Evolutionary conservation across 202 grass and related monocot genomes (phyloP).

Genomic region (Schoenoplectus tabernaemontani): DNA sequence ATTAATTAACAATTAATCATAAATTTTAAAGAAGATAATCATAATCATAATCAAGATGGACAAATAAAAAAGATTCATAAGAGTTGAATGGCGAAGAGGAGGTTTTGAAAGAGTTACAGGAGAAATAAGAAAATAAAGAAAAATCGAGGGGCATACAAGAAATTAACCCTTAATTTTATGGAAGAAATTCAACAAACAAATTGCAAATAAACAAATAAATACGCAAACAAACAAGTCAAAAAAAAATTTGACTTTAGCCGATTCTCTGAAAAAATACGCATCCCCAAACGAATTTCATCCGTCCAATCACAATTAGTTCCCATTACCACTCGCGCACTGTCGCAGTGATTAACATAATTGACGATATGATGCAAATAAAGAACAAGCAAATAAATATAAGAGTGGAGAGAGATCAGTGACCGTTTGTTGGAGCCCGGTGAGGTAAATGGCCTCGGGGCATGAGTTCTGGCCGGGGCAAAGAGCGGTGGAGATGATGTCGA

Average conservation of each 20-base stretch:
- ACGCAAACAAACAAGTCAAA: not conserved
- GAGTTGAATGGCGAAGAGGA: too few relatives aligned
- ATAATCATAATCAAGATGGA: too few relatives aligned
- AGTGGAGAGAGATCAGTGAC: conserved; percentile 8
- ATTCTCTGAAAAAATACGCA: not conserved
- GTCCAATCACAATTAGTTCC: not conserved
- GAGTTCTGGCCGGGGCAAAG: conserved; percentile 40
- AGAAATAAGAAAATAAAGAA: too few relatives aligned
- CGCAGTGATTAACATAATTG: not conserved
- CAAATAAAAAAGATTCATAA: too few relatives aligned
- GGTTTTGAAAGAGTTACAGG: too few relatives aligned
- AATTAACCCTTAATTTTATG: not conserved
- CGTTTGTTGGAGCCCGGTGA: conserved; percentile 65
- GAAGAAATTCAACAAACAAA: not conserved
- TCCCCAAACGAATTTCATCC: not conserved
- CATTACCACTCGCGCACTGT: not conserved
- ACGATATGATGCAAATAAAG: too few relatives aligned
- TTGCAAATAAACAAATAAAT: not conserved
- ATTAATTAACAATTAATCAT: too few relatives aligned
- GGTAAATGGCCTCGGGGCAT: conserved; percentile 69
- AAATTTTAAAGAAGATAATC: too few relatives aligned
- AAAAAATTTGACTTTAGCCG: not conserved
- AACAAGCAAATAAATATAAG: not conserved
- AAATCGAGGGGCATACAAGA: too few relatives aligned
- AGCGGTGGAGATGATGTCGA: conserved; percentile 55